Evolutionary conservation across 192 early-diverging fungal genomes (phyloP).

Genomic region (Chytriomyces confervae): DNA sequence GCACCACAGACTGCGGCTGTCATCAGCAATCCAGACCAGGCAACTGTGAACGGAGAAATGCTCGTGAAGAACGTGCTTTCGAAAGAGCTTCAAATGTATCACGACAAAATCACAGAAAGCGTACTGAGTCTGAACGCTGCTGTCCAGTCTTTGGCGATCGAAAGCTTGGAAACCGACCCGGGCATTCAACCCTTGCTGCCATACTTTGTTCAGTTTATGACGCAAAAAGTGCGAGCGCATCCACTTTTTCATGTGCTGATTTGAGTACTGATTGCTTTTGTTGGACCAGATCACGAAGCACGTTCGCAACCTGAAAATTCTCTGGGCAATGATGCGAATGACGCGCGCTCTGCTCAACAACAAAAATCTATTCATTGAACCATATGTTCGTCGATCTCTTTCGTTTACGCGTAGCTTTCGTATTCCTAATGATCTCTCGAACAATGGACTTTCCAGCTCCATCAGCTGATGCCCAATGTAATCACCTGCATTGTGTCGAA

Average conservation of each 20-base stretch:
- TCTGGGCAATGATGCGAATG: constrained; percentile 80
- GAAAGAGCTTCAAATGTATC: constrained; percentile 93
- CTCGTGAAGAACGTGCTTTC: constrained; percentile 91
- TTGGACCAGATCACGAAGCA: constrained; percentile 72
- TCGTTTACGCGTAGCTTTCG: neutral
- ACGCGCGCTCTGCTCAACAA: constrained; percentile 83
- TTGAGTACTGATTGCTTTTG: constrained; percentile 7
- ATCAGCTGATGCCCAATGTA: constrained; percentile 93
- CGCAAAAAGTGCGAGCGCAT: constrained; percentile 66
- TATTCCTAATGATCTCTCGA: constrained; percentile 1
- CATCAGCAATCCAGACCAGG: constrained; percentile 57
- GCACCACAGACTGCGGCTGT: neutral
- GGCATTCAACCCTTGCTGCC: constrained; percentile 94
- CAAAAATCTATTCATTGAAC: constrained; percentile 88
- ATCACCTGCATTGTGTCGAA: constrained; percentile 92
- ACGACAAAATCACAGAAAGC: constrained; percentile 85
- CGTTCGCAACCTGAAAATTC: constrained; percentile 70
- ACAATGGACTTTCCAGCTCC: constrained; percentile 62
- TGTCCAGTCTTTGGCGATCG: constrained; percentile 69
- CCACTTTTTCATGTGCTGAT: neutral
- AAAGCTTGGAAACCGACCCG: constrained; percentile 85
- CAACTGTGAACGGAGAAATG: constrained; percentile 55
- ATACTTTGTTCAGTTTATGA: constrained; percentile 93
- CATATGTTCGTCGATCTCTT: constrained; percentile 69
- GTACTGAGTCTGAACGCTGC: constrained; percentile 69